Percentiles rank a stretch among this genome's conserved stretches.
phyloP scores from a whole-genome alignment of 2,329 filamentous ascomycete species.

The Hawksworthiomyces lignivorus region DNA sequence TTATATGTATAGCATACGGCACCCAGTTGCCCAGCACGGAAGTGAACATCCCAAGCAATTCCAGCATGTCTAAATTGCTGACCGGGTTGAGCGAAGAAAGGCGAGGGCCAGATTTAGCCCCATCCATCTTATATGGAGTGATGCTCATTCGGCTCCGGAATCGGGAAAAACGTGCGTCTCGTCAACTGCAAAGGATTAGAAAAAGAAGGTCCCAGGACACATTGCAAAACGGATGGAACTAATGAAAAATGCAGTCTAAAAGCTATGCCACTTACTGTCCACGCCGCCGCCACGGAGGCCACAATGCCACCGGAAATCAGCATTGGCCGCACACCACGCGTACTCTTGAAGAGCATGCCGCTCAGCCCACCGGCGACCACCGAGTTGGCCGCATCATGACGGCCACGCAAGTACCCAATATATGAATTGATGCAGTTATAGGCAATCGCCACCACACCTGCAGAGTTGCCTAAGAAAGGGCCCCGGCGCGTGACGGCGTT shows the following conservation, averaged over 20 bases:
- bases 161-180: conserved; percentile 19
- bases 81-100: too few relatives aligned
- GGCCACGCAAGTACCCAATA: conserved; percentile 70
- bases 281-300: conserved; percentile 72
- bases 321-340: conserved; percentile 83
- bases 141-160: conserved; percentile 6
- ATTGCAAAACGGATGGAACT: background rate
- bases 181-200: conserved; percentile 13
- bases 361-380: conserved; percentile 77
- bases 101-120: too few relatives aligned
- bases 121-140: too few relatives aligned
- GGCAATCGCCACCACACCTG: conserved; percentile 88
- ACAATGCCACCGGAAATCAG: conserved; percentile 89
- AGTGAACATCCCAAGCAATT: too few relatives aligned
- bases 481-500: conserved; percentile 91
- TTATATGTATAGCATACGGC: too few relatives aligned
- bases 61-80: too few relatives aligned
- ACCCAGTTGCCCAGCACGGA: too few relatives aligned
- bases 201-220: background rate
- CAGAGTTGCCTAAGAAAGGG: conserved; percentile 92
- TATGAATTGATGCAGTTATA: conserved; percentile 91
- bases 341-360: conserved; percentile 95
- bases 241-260: too few relatives aligned
- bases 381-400: conserved; percentile 86
- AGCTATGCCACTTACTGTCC: conserved; percentile 64